Base-by-base conservation (phyloP, 768 basidiomycete genomes). In the Exsudoporus frostii region DNA sequence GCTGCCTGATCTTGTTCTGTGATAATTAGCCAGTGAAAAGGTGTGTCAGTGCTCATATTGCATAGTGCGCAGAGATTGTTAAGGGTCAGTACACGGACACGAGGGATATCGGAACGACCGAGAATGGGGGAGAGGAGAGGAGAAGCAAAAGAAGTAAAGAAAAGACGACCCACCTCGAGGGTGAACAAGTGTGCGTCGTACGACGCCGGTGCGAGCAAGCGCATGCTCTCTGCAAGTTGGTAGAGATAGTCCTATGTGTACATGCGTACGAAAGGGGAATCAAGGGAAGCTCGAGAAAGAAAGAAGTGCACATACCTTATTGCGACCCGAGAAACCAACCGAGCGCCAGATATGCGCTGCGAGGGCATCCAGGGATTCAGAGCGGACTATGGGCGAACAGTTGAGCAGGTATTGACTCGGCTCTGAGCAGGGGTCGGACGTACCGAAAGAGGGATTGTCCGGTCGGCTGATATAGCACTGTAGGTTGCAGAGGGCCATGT, bases 381-480 rank as follows among this genome's bases (percentile, higher is more conserved):
- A 85, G 4, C 89, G 93, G 41, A 92, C 93, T 93, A 54, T 39
- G 7, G 4, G 19, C 5, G 9, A 32, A 13, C 13, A 6, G 22
- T 37, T 22, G 41, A 33, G 10, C 33, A 24, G 22, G 19, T 14
- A 25, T 25, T 2, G 14, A 8, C n/a, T n/a, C 24, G 27, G 9
- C 27, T 29, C 27, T 29, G 27, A 1, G 5, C 9, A 3, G 2
- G 17, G 14, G 7, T 39, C 25, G 33, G 20, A 41, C 82, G 45
- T 56, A 94, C 92, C 76, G 66, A 98, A 96, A 0, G 91, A 92
- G 0, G 92, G 90, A 58, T 95, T 95, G 58, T 90, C 84, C n/a
- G 83, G 82, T 36, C 82, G 79, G 2, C 93, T 94, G 14, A 96
- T 88, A 67, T 95, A 98, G 51, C 91, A 89, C 83, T 90, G 36